Evolutionary conservation across 495 filamentous ascomycete genomes (phyloP), one percentile per base, ranked within the genome.

Genomic region (Ascobolus immersus): DNA sequence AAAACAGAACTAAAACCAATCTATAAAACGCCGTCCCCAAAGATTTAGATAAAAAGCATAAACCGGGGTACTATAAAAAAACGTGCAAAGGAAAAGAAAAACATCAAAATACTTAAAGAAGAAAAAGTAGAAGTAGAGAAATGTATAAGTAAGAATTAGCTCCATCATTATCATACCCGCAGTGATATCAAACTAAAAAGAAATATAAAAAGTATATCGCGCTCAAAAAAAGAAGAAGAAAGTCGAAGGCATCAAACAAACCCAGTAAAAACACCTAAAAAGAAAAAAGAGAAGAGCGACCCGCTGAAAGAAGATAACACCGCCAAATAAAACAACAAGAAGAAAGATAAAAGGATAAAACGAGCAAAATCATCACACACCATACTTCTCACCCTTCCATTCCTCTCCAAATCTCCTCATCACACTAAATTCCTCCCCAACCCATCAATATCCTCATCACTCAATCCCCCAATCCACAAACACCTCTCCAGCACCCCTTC

Each of bases 391-490:
- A n/a, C n/a, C n/a, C n/a, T n/a, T n/a, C n/a, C n/a, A n/a, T 31
- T 17, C 28, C 14, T 31, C 14, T 31, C 14, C n/a, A 14, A 4
- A 31, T 13, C n/a, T 9, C 9, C 10, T 28, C 8, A 34, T 53
- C 42, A 62, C 39, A 66, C 64, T 27, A 75, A 44, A 14, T 44
- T 49, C 42, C 60, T 66, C 41, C 69, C 73, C 36, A 60, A 50
- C 28, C 50, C 45, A 32, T 60, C 55, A 45, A 99, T 84, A 51
- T 84, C 72, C 28, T 79, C 78, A 42, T 99, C 89, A 13, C 59
- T 64, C 25, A 99, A 56, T 17, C 77, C 77, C 12, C 77, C 69
- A 60, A 99, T 80, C 89, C 89, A 99, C 32, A 99, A 62, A 53
- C 84, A 94, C 42, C 77, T 66, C 52, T 89, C 79, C 19, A 81